A percentile compares a stretch with the other conserved stretches of the same genome.
Conservation (phyloP, 202 grass and related monocot species). For the Elaeis oleifera region DNA sequence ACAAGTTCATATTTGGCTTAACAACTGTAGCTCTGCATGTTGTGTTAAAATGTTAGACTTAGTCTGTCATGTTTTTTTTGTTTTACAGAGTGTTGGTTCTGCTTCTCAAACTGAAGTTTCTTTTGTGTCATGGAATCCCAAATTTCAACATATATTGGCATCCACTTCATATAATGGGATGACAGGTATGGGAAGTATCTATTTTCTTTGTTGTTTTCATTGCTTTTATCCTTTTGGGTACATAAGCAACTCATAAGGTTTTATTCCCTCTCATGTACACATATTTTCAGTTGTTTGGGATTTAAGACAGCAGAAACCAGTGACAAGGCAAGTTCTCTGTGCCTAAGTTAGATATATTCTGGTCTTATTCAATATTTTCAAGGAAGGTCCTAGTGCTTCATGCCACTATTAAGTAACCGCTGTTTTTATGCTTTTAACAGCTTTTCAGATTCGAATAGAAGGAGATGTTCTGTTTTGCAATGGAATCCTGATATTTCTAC, state of each 20-base stretch:
- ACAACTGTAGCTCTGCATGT: conserved; percentile 11
- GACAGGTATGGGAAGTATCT: conserved; percentile 43
- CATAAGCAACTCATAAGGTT: conserved; percentile 14
- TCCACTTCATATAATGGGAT: conserved; percentile 86
- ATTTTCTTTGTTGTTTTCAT: conserved; percentile 11
- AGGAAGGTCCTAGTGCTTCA: no score
- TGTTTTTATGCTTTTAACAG: conserved; percentile 33
- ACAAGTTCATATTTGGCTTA: neutral
- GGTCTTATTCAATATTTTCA: conserved; percentile 4
- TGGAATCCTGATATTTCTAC: conserved; percentile 97
- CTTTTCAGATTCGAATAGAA: conserved; percentile 78
- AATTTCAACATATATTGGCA: conserved; percentile 91
- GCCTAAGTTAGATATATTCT: conserved; percentile 15
- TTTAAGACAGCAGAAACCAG: conserved; percentile 72
- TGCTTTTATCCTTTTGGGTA: conserved; percentile 13
- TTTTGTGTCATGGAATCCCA: conserved; percentile 90
- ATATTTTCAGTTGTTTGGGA: conserved; percentile 88
- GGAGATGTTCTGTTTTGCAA: conserved; percentile 86
- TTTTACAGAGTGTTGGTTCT: conserved; percentile 69
- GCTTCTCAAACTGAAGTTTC: conserved; percentile 79
- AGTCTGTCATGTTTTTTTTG: conserved; percentile 34
- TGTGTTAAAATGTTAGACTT: conserved; percentile 7
- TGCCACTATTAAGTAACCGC: no score
- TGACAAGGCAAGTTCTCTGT: conserved; percentile 63
- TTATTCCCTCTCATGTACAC: conserved; percentile 20